A percentile compares a stretch with the other conserved stretches of the same genome.
Evolutionary conservation across 2,329 filamentous ascomycete genomes (phyloP).

Genomic region (Xylariaceae sp.): DNA sequence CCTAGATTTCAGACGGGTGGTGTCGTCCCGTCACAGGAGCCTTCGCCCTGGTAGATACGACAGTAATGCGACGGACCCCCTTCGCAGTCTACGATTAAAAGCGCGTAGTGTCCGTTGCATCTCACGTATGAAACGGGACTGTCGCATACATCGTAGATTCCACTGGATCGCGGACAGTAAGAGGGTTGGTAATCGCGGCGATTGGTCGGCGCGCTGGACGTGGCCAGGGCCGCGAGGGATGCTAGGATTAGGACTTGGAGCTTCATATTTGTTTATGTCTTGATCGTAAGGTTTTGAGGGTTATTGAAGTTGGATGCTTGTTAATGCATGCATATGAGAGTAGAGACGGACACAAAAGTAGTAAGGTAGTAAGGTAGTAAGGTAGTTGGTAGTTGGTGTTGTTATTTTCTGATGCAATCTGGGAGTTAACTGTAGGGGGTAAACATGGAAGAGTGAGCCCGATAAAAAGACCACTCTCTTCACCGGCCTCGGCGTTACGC

Average conservation of each 20-base stretch:
- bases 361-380: no score
- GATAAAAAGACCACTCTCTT: no score
- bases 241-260: not conserved
- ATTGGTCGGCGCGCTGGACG: not conserved
- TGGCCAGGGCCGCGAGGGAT: not conserved
- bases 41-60: slow-evolving; percentile 3
- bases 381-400: not conserved
- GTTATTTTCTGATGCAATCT: not conserved
- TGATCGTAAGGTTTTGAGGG: no score
- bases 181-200: not conserved
- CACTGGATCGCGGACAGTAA: not conserved
- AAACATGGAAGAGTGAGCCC: no score
- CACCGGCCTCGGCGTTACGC: no score
- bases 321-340: no score
- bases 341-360: no score
- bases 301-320: not conserved
- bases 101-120: slow-evolving; percentile 9
- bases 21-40: slow-evolving; percentile 5
- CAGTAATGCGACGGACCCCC: not conserved
- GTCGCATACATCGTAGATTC: slow-evolving; percentile 17
- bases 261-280: slow-evolving; percentile 2
- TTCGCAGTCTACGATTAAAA: slow-evolving; percentile 9
- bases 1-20: slow-evolving; percentile 1
- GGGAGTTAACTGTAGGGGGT: not conserved
- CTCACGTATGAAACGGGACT: slow-evolving; percentile 9